These are phyloP conservation scores for Mrakia frigida DNA, from an alignment of 768 basidiomycete species.

Conservation along the genomic window DNA sequence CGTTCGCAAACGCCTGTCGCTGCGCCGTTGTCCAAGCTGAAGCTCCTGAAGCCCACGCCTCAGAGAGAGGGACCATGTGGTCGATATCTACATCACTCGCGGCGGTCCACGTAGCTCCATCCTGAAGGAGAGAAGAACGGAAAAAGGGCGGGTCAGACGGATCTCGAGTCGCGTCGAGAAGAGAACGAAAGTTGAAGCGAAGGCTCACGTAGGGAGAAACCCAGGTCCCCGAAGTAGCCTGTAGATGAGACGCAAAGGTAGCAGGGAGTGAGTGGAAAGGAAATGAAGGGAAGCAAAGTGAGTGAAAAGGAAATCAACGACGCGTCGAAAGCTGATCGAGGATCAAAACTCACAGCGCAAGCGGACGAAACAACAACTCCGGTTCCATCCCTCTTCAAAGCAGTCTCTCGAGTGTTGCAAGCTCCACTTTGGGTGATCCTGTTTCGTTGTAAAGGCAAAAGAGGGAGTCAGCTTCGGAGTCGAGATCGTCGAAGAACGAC, in stretches of 20 bases:
- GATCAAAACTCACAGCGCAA: slow-evolving; percentile 51
- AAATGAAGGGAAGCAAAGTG: neutral
- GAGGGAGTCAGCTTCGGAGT: neutral
- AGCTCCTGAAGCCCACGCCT: slow-evolving; percentile 48
- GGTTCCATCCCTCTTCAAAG: slow-evolving; percentile 44
- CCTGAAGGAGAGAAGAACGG: neutral
- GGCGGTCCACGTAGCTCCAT: slow-evolving; percentile 5
- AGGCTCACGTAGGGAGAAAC: neutral
- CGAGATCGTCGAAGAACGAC: neutral
- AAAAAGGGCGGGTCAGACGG: slow-evolving; percentile 28
- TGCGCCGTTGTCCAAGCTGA: slow-evolving; percentile 52
- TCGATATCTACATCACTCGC: neutral
- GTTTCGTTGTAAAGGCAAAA: neutral
- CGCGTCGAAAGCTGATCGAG: slow-evolving; percentile 47
- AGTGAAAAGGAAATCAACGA: neutral
- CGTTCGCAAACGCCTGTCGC: slow-evolving; percentile 55
- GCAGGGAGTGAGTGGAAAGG: neutral
- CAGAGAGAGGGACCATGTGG: slow-evolving; percentile 9
- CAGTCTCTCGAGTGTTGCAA: slow-evolving; percentile 28
- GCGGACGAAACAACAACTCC: slow-evolving; percentile 48
- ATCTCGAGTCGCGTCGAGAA: neutral
- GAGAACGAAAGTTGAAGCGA: neutral
- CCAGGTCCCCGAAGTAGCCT: slow-evolving; percentile 3
- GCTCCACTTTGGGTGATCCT: slow-evolving; percentile 13
- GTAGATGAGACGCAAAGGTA: neutral